Percentiles rank a stretch among this genome's conserved stretches.
Evolutionary conservation across 2,329 filamentous ascomycete genomes (phyloP).

Genomic region (Dactylellina drechsleri): DNA sequence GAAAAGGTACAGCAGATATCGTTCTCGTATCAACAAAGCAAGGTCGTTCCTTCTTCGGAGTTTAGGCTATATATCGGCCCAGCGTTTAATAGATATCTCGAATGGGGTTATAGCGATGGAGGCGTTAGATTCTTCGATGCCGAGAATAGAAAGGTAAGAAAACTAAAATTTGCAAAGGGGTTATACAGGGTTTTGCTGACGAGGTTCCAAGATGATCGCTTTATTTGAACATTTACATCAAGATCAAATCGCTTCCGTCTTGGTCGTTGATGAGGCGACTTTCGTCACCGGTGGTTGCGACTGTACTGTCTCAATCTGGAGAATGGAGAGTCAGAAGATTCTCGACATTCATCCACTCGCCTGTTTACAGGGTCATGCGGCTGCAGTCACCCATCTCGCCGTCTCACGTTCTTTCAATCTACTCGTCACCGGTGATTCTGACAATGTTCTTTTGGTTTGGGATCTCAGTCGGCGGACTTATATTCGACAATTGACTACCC

Average conservation of each 20-base stretch:
- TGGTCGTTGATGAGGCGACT: conserved; percentile 83
- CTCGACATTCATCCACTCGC: conserved; percentile 82
- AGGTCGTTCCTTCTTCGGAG: conserved; percentile 82
- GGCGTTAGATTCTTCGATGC: conserved; percentile 90
- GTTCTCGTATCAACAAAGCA: conserved; percentile 81
- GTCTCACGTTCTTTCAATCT: conserved; percentile 89
- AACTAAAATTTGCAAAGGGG: background rate
- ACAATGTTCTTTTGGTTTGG: conserved; percentile 89
- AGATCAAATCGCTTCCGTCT: conserved; percentile 82
- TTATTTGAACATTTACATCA: conserved; percentile 94
- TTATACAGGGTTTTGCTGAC: background rate
- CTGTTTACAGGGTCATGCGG: conserved; percentile 89
- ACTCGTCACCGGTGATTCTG: conserved; percentile 81
- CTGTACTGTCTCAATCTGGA: conserved; percentile 88
- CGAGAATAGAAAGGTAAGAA: conserved; percentile 76
- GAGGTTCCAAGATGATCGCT: conserved; percentile 71
- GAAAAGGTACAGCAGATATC: conserved; percentile 83
- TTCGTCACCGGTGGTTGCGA: conserved; percentile 91
- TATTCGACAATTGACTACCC: conserved; percentile 74
- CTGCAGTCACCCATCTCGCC: conserved; percentile 81
- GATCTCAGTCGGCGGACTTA: conserved; percentile 91
- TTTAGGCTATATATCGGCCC: conserved; percentile 89
- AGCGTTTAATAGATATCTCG: conserved; percentile 85
- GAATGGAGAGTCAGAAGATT: conserved; percentile 72
- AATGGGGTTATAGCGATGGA: conserved; percentile 95